Percentiles rank a stretch among this genome's conserved stretches.
Conservation (phyloP, 1,284 basidiomycete genomes). For the Cryptococcus floricola region DNA sequence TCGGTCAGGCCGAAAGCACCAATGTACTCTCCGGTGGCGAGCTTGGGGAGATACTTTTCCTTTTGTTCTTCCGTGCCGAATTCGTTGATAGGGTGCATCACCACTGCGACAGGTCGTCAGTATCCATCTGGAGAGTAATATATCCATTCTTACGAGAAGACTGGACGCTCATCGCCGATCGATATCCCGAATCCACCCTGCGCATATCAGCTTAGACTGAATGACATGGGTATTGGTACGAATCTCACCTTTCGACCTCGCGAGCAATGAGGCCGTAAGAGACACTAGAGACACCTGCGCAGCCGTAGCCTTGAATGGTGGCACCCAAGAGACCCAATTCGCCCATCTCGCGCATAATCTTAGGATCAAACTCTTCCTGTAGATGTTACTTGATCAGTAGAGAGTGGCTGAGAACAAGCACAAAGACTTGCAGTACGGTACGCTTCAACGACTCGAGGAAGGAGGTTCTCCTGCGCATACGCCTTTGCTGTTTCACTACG, state of each 20-base stretch:
- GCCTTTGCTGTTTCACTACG: slow-evolving; percentile 66
- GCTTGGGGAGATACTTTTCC: slow-evolving; percentile 78
- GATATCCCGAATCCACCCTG: slow-evolving; percentile 86
- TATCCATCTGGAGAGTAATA: not conserved
- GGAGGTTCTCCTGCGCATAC: slow-evolving; percentile 80
- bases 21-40: slow-evolving; percentile 81
- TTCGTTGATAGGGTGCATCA: slow-evolving; percentile 96
- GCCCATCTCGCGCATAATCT: slow-evolving; percentile 87
- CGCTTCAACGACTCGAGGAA: slow-evolving; percentile 77
- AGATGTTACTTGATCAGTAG: not conserved
- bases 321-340: slow-evolving; percentile 83
- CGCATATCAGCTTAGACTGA: not conserved
- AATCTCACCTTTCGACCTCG: slow-evolving; percentile 76
- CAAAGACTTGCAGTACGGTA: slow-evolving; percentile 75
- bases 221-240: not conserved
- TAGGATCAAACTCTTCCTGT: slow-evolving; percentile 67
- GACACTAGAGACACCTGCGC: slow-evolving; percentile 86
- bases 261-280: slow-evolving; percentile 91
- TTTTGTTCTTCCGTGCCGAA: slow-evolving; percentile 89
- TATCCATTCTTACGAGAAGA: slow-evolving; percentile 56
- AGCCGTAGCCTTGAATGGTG: slow-evolving; percentile 90
- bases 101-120: slow-evolving; percentile 51
- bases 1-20: slow-evolving; percentile 98
- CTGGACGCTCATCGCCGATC: slow-evolving; percentile 93
- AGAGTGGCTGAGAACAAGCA: not conserved